Evolutionary conservation across 495 filamentous ascomycete species (phyloP), one percentile per base, ranked within the genome.

Genomic region (Talaromyces borbonicus): DNA sequence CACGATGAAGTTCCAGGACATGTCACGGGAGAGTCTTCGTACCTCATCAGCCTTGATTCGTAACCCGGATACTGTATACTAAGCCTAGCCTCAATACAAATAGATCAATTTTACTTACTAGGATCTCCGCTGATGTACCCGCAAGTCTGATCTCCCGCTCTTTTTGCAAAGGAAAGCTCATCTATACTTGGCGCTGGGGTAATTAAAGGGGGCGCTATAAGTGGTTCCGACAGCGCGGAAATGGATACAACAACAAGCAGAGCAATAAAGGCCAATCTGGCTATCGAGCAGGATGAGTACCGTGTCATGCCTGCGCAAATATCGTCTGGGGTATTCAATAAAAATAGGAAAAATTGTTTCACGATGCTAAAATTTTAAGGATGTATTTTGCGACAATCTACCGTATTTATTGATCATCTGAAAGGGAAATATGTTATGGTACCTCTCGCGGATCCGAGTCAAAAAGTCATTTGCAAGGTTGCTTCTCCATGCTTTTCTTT

Each of bases 111-210:
- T 7, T 8, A 19, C 38, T 14, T 42, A 42, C 38, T 26, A 9
- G 38, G 38, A 25, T 42, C 38, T 15, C 38, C 38, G 12, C 9
- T 42, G 4, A 42, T 8, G 26, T 42, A 42, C 14, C 38, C 38
- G 20, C 38, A 42, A 15, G 38, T 42, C 22, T 42, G 39, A 42
- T 26, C 12, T 25, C 12, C 39, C 9, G 39, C 25, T 42, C 39
- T 42, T 42, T 27, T 27, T n/a, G 24, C 22, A 16, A 42, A 15
- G 5, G 18, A 7, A 42, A 25, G 24, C 7, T 1, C 23, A 8
- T 42, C 19, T 20, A 26, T 15, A 5, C 8, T 19, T 14, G 39
- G 39, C 7, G 20, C 39, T 8, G 39, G 15, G 11, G 39, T 42
- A 11, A 42, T 42, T 12, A 42, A 27, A 8, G 39, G 39, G 27